Evolutionary conservation across 2,329 filamentous ascomycete species (phyloP).

Genomic region (Karstenula rhodostoma): DNA sequence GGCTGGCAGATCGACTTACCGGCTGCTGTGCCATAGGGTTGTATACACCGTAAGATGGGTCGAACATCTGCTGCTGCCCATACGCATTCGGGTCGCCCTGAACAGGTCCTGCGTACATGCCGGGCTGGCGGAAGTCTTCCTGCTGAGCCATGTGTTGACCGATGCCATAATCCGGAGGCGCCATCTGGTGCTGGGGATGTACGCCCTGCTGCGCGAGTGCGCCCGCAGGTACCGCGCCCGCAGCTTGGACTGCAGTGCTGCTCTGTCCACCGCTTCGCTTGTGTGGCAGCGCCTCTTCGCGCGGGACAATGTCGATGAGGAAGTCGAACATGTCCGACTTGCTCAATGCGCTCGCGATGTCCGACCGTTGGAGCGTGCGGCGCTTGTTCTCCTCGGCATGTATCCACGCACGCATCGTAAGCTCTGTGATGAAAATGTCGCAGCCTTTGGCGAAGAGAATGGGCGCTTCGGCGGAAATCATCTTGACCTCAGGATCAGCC

Average conservation of each 20-base stretch:
- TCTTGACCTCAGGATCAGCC: conserved; percentile 98
- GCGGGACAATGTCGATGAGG: conserved; percentile 96
- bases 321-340: conserved; percentile 99
- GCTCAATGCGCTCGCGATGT: conserved; percentile 92
- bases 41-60: conserved; percentile 80
- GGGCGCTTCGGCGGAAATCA: conserved; percentile 98
- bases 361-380: conserved; percentile 90
- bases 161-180: conserved; percentile 65
- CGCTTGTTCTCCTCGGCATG: conserved; percentile 99
- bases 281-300: conserved; percentile 88
- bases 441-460: conserved; percentile 98
- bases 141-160: conserved; percentile 66
- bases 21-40: conserved; percentile 80
- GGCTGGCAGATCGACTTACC: conserved; percentile 60
- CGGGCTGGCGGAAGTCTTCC: conserved; percentile 77
- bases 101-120: conserved; percentile 84
- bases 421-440: conserved; percentile 98
- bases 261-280: conserved; percentile 66
- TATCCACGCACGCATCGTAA: conserved; percentile 99
- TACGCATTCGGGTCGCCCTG: conserved; percentile 78
- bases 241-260: conserved; percentile 49
- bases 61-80: conserved; percentile 82
- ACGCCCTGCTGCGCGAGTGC: conserved; percentile 51
- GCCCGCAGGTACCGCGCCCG: conserved; percentile 46
- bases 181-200: conserved; percentile 61